Conservation (phyloP, 805 yeast genomes). For the Saccharomyces paradoxus region DNA sequence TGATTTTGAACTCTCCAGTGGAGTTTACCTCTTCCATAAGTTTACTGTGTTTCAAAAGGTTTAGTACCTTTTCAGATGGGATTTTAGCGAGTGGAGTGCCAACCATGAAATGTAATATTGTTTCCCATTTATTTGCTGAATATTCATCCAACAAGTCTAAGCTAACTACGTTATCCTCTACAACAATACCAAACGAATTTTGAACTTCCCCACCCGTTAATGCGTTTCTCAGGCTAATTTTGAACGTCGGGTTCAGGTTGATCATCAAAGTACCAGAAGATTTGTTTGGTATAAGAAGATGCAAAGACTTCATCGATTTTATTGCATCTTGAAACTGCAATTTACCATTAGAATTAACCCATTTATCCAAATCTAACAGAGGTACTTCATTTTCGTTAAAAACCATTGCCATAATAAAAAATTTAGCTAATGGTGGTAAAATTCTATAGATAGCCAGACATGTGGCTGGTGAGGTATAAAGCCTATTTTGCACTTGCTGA, state of each 20-base stretch:
- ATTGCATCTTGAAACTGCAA: constrained; percentile 62
- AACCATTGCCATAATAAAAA: constrained; percentile 78
- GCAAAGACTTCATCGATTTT: constrained; percentile 65
- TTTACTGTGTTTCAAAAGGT: constrained; percentile 69
- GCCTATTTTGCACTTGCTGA: constrained; percentile 69
- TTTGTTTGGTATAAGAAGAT: constrained; percentile 45
- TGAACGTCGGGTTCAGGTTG: constrained; percentile 63
- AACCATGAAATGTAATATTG: constrained; percentile 93
- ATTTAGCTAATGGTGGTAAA: constrained; percentile 82
- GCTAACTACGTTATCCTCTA: constrained; percentile 46
- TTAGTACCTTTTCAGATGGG: constrained; percentile 78
- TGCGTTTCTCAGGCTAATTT: constrained; percentile 69
- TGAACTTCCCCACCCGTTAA: constrained; percentile 68
- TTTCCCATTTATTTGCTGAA: constrained; percentile 88
- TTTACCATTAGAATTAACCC: constrained; percentile 59
- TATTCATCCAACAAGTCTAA: constrained; percentile 65
- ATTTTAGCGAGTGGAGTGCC: constrained; percentile 67
- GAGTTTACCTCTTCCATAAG: constrained; percentile 62
- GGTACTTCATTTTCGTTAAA: constrained; percentile 71
- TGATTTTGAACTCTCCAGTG: constrained; percentile 50
- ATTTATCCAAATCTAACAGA: constrained; percentile 57
- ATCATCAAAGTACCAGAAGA: constrained; percentile 24
- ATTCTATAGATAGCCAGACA: constrained; percentile 88
- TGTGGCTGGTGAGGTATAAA: constrained; percentile 86
- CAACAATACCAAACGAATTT: constrained; percentile 70